Base-by-base conservation (phyloP, 257 asterid genomes). In the Capsicum chinense region DNA sequence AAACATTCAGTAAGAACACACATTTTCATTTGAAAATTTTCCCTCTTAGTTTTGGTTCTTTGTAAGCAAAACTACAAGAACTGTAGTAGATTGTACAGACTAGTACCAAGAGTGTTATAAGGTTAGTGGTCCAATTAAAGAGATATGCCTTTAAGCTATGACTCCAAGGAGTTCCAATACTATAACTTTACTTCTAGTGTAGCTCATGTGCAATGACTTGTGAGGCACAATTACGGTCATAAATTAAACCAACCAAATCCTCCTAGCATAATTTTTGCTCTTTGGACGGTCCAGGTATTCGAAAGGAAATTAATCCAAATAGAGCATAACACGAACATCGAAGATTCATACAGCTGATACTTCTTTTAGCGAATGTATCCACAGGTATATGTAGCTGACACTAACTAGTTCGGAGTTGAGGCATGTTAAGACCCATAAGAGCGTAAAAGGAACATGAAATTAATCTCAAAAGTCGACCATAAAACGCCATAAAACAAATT, bases 21-120 rank as follows among this genome's bases (percentile, higher is more conserved):
- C 48, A 54, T 54, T 14, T 54, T 4, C 21, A 54, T 26, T 26
- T 78, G 64, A 78, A 78, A 78, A 4, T 4, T 54, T 78, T 54
- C 62, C 48, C 50, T 54, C 82, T 78, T 78, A 54, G 64, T 78
- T 54, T 78, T 78, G 82, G 50, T 54, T 78, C 64, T 26, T 33
- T 9, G 50, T 21, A 74, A 50, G 81, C 47, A 54, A 78, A 7
- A 78, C 64, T 54, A 78, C 16, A 42, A 78, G 64, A 33, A 78
- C 12, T 7, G 15, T 56, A 54, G 56, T 42, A 69, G 52, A 37
- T 69, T 69, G 79, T 69, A 69, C 52, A 14, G 26, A 68, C 13
- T 37, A 68, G 15, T 76, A 76, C 60, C 63, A 14, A 21, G 62
- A 21, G 21, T 21, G 47, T 74, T 26, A 78, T 78, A 78, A 26